A percentile compares a stretch with the other conserved stretches of the same genome.
Evolutionary conservation across 192 early-diverging fungal species (phyloP).

Genomic region (Jimgerdemannia lactiflua): DNA sequence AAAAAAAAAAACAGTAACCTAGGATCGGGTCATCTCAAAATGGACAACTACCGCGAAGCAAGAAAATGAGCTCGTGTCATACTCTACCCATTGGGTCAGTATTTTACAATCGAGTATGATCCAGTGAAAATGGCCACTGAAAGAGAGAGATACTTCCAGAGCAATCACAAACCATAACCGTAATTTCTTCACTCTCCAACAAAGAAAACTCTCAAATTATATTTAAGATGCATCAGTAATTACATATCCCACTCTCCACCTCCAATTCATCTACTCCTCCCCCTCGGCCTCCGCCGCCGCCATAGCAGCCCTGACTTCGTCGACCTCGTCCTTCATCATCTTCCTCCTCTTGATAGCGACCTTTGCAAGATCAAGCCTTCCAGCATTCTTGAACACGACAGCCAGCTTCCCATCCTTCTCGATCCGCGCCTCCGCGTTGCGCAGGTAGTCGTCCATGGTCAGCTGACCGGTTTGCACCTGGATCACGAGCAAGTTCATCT

Average conservation of each 20-base stretch:
- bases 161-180: no score
- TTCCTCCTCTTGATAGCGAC: slow-evolving; percentile 65
- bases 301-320: slow-evolving; percentile 72
- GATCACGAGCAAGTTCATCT: slow-evolving; percentile 70
- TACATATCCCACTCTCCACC: not conserved
- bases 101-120: no score
- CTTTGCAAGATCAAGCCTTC: slow-evolving; percentile 61
- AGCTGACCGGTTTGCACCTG: slow-evolving; percentile 68
- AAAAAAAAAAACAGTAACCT: no score
- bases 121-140: no score
- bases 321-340: slow-evolving; percentile 75
- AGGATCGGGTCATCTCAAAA: no score
- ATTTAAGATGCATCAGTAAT: no score
- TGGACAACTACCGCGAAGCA: no score
- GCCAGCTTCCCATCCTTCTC: slow-evolving; percentile 59
- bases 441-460: slow-evolving; percentile 69
- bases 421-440: slow-evolving; percentile 54
- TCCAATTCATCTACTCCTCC: slow-evolving; percentile 11
- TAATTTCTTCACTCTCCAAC: no score
- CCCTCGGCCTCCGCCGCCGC: slow-evolving; percentile 26
- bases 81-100: no score
- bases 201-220: no score
- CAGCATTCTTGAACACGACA: slow-evolving; percentile 62
- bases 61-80: no score
- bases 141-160: no score